Evolutionary conservation across 1,139 yeast species (phyloP).

Genomic region (Protomyces arabidopsidicola): DNA sequence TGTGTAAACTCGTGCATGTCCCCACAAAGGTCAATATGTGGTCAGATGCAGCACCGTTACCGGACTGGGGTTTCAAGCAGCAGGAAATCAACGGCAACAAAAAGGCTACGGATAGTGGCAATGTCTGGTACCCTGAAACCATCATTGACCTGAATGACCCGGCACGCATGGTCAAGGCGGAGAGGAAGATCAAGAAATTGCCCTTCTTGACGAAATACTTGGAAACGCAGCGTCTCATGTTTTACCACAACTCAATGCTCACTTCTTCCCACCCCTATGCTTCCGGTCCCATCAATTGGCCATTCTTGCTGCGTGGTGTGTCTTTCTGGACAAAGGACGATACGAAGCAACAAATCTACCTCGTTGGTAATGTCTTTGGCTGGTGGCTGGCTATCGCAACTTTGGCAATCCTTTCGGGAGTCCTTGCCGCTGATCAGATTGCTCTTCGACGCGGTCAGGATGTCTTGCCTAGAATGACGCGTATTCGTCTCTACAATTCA

Average conservation of each 20-base stretch:
- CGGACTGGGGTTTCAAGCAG: slow-evolving; percentile 92
- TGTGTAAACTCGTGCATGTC: slow-evolving; percentile 67
- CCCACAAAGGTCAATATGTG: slow-evolving; percentile 91
- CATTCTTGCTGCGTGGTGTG: slow-evolving; percentile 84
- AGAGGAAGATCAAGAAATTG: slow-evolving; percentile 52
- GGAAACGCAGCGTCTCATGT: slow-evolving; percentile 85
- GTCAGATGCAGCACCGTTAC: slow-evolving; percentile 76
- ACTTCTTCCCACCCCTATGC: slow-evolving; percentile 93
- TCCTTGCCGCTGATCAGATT: slow-evolving; percentile 66
- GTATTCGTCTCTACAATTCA: slow-evolving; percentile 72
- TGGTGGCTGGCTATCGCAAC: slow-evolving; percentile 82
- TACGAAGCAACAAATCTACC: slow-evolving; percentile 69
- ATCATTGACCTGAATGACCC: slow-evolving; percentile 62
- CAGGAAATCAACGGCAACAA: slow-evolving; percentile 95
- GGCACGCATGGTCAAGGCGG: slow-evolving; percentile 51
- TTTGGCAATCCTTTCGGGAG: slow-evolving; percentile 60
- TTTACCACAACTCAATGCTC: slow-evolving; percentile 82
- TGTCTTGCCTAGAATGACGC: slow-evolving; percentile 57
- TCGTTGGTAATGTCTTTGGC: slow-evolving; percentile 84
- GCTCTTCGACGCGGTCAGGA: slow-evolving; percentile 66
- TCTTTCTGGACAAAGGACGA: slow-evolving; percentile 88
- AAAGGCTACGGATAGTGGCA: slow-evolving; percentile 60
- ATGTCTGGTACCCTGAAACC: slow-evolving; percentile 72
- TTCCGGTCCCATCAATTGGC: slow-evolving; percentile 90
- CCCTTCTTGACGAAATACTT: slow-evolving; percentile 83